phyloP scores from a whole-genome alignment of 2,329 filamentous ascomycete species.

The Epicoccum sorghinum region DNA sequence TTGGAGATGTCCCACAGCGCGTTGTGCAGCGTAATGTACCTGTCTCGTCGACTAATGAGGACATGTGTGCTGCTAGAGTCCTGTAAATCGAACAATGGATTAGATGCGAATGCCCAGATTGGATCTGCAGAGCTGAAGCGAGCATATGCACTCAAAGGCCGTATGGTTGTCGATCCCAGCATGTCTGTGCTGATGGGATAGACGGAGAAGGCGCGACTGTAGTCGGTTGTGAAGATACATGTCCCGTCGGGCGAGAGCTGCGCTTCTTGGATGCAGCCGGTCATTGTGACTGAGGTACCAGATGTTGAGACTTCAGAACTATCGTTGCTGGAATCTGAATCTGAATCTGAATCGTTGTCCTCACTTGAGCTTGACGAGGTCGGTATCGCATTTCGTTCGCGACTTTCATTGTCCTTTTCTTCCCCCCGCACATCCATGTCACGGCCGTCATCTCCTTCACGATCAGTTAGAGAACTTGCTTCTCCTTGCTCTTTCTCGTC shows the following conservation, averaged over 20 bases:
- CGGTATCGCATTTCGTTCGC: not conserved
- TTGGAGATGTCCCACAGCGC: constrained; percentile 52
- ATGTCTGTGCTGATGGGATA: constrained; percentile 38
- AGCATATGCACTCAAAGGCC: constrained; percentile 53
- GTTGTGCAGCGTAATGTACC: constrained; percentile 63
- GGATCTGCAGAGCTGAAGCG: constrained; percentile 55
- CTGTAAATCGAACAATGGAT: constrained; percentile 61
- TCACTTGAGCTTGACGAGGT: constrained; percentile 6
- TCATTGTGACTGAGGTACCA: not conserved
- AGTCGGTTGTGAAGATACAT: constrained; percentile 60
- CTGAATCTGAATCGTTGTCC: not conserved
- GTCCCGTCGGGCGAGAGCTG: constrained; percentile 60
- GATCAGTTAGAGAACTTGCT: not conserved
- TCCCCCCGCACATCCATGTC: not conserved
- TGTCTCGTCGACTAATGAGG: constrained; percentile 59
- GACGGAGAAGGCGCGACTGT: constrained; percentile 61
- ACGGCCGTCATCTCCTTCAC: not conserved
- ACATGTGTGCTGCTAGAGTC: constrained; percentile 58
- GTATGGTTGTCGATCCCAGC: constrained; percentile 8
- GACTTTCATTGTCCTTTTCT: not conserved
- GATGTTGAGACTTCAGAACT: not conserved
- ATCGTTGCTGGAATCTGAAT: not conserved
- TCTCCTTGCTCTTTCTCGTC: not conserved
- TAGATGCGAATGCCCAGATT: constrained; percentile 60
- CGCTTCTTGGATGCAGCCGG: constrained; percentile 38